Evolutionary conservation across 2,329 filamentous ascomycete genomes (phyloP).

Genomic region (Apiospora pterosperma): DNA sequence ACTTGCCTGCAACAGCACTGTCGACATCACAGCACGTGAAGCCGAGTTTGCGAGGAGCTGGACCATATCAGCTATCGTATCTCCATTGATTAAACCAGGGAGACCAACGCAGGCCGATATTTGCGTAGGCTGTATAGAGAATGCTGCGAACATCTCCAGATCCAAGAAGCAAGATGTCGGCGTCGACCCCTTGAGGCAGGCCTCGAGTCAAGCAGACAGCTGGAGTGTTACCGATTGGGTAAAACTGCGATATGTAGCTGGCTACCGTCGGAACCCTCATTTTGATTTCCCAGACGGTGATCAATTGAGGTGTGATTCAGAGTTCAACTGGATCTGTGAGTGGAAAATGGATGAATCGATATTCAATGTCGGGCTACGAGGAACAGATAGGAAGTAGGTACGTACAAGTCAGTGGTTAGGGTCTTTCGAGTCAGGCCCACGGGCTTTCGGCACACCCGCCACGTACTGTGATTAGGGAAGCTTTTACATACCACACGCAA

Average conservation of each 20-base stretch:
- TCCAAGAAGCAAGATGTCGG: slow-evolving; percentile 49
- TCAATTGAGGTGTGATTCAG: background rate
- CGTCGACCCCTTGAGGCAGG: slow-evolving; percentile 47
- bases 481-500: background rate
- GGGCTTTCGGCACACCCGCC: too few relatives aligned
- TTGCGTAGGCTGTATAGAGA: slow-evolving; percentile 47
- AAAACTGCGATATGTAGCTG: slow-evolving; percentile 6
- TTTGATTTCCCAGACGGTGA: background rate
- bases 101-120: slow-evolving; percentile 34
- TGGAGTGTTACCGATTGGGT: slow-evolving; percentile 47
- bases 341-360: background rate
- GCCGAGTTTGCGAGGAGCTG: slow-evolving; percentile 42
- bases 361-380: background rate
- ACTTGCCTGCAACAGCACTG: slow-evolving; percentile 45
- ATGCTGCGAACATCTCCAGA: slow-evolving; percentile 56
- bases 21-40: slow-evolving; percentile 56
- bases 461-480: background rate
- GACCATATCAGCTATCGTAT: slow-evolving; percentile 17
- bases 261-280: slow-evolving; percentile 4
- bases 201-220: slow-evolving; percentile 45
- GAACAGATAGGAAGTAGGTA: too few relatives aligned
- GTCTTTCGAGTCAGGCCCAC: too few relatives aligned
- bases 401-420: too few relatives aligned
- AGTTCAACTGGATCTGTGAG: background rate
- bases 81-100: background rate